Evolutionary conservation across 345 rosid genomes (phyloP), one percentile per base, ranked within the genome.

Genomic region (Clarkia xantiana): DNA sequence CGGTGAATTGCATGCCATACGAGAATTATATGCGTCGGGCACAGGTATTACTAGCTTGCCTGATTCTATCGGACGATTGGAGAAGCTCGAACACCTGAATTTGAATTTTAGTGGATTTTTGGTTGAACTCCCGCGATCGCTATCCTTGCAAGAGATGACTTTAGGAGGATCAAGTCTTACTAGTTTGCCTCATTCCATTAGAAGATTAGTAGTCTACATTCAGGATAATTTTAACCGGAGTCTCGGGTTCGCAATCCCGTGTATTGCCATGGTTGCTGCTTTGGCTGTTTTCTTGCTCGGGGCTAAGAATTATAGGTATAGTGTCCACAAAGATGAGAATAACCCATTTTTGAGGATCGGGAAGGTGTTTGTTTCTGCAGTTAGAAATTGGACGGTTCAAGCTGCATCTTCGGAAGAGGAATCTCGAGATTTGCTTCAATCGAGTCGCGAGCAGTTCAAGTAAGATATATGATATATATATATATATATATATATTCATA

Each of bases 151-250:
- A n/a, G n/a, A n/a, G n/a, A n/a, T n/a, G n/a, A n/a, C n/a, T n/a
- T n/a, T n/a, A n/a, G n/a, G n/a, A n/a, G n/a, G n/a, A n/a, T n/a
- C n/a, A n/a, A n/a, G n/a, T n/a, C n/a, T n/a, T n/a, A n/a, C n/a
- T n/a, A n/a, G n/a, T n/a, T n/a, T n/a, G n/a, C n/a, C n/a, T n/a
- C n/a, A n/a, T n/a, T n/a, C n/a, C n/a, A n/a, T n/a, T n/a, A n/a
- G n/a, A n/a, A n/a, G n/a, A n/a, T n/a, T 71, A 9, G 45, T 77
- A 11, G 68, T 73, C 5, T 77, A 73, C 53, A 54, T 77, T 45
- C 79, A 77, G 40, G 82, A 77, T 42, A 68, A 71, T 53, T 46
- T 77, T 6, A 76, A 70, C 11, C 74, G 83, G 83, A 73, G 72
- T 4, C 65, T 71, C 44, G 83, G 82, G 19, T 71, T 77, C 41